Conservation (phyloP, 352 stramenopile species). For the Phytophthora brassicae region DNA sequence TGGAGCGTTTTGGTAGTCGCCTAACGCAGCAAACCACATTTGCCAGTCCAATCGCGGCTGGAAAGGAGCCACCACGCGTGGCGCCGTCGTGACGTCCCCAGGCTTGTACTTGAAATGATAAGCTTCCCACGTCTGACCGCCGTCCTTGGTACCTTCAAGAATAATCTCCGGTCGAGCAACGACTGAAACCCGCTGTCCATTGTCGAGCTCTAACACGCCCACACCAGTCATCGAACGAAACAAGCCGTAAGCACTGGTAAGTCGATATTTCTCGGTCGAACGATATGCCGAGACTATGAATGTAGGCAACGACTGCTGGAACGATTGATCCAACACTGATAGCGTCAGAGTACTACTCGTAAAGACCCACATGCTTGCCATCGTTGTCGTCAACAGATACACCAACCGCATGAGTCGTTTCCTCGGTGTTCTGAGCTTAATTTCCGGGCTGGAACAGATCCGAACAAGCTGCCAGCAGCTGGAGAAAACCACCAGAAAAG, state of each 20-base stretch:
- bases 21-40: constrained; percentile 92
- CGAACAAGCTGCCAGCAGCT: constrained; percentile 38
- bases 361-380: constrained; percentile 39
- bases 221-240: constrained; percentile 92
- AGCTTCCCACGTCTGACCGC: constrained; percentile 58
- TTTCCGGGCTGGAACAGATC: not conserved
- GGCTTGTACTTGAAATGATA: constrained; percentile 91
- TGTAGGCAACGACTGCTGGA: constrained; percentile 35
- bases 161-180: constrained; percentile 90
- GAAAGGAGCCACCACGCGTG: constrained; percentile 44
- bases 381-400: constrained; percentile 33
- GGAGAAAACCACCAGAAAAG: constrained; percentile 10
- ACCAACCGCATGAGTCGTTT: constrained; percentile 15
- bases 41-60: constrained; percentile 90
- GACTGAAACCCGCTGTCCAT: constrained; percentile 41
- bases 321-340: constrained; percentile 41
- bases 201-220: constrained; percentile 36
- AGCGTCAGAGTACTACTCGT: constrained; percentile 42
- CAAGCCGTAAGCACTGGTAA: constrained; percentile 82
- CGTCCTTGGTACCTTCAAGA: constrained; percentile 68
- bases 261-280: constrained; percentile 32
- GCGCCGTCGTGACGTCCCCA: constrained; percentile 37
- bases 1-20: constrained; percentile 73
- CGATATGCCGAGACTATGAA: constrained; percentile 34
- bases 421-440: not conserved